phyloP scores from a whole-genome alignment of 129 eudicot species.

The Sambucus nigra region DNA sequence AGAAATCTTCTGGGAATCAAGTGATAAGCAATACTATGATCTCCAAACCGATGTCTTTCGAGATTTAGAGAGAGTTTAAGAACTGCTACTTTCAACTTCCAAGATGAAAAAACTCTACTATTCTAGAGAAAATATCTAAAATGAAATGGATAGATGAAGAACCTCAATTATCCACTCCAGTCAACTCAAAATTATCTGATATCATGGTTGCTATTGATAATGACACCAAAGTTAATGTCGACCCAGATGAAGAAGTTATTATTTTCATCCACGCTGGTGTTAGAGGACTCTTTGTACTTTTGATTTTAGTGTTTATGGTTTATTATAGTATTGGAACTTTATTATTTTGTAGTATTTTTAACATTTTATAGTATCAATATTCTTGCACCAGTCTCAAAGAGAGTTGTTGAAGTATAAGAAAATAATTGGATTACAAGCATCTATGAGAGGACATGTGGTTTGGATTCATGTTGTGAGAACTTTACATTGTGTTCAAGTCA shows the following conservation, averaged over 20 bases:
- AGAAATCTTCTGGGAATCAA: conserved; percentile 64
- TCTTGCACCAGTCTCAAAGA: conserved; percentile 49
- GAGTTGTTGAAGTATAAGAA: conserved; percentile 38
- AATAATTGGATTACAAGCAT: conserved; percentile 74
- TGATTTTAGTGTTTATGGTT: conserved; percentile 1
- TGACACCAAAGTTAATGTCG: conserved; percentile 14
- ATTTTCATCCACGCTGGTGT: conserved; percentile 63
- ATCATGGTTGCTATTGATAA: conserved; percentile 11
- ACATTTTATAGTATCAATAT: neutral
- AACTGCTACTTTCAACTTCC: conserved; percentile 22
- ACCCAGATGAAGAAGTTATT: conserved; percentile 41
- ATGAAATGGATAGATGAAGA: conserved; percentile 43
- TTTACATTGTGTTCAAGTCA: conserved; percentile 79
- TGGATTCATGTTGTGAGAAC: conserved; percentile 80
- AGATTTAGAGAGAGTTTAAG: conserved; percentile 37
- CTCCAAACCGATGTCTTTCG: conserved; percentile 41
- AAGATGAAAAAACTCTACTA: conserved; percentile 21
- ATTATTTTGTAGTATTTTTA: neutral
- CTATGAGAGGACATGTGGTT: conserved; percentile 79
- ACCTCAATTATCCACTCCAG: conserved; percentile 30
- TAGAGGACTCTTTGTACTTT: conserved; percentile 60
- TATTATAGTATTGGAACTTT: neutral
- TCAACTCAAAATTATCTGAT: conserved; percentile 23
- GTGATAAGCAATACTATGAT: conserved; percentile 58
- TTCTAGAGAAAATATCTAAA: conserved; percentile 37